These are phyloP conservation scores for Aureobasidium lini DNA, from an alignment of 2,329 filamentous ascomycete species.

Conservation along the genomic window DNA sequence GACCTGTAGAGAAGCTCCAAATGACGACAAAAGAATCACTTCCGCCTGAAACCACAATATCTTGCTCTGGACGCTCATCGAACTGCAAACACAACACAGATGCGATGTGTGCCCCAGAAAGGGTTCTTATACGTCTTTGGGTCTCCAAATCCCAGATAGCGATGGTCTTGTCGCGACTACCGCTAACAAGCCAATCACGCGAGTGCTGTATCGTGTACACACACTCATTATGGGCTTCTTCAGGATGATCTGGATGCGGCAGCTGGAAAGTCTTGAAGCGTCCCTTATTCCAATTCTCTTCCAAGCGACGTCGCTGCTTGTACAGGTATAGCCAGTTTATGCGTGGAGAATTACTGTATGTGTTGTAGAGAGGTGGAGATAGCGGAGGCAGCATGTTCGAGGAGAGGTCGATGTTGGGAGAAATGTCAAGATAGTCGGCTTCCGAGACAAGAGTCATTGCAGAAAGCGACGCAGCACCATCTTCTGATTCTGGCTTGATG, in stretches of 20 bases:
- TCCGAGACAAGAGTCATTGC: constrained; percentile 1
- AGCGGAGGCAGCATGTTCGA: neutral
- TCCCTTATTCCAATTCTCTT: constrained; percentile 85
- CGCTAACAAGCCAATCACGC: constrained; percentile 79
- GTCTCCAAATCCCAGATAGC: constrained; percentile 86
- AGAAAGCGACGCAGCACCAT: neutral
- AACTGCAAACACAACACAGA: constrained; percentile 95
- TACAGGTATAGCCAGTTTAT: constrained; percentile 93
- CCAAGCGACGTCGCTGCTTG: constrained; percentile 73
- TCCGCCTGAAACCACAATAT: constrained; percentile 21
- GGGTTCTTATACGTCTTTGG: constrained; percentile 43
- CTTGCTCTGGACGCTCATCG: constrained; percentile 64
- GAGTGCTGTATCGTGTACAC: constrained; percentile 93
- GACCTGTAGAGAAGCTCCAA: constrained; percentile 59
- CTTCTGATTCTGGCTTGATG: constrained; percentile 8
- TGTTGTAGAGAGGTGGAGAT: neutral
- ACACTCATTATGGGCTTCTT: constrained; percentile 84
- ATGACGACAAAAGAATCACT: constrained; percentile 19
- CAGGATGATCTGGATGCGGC: constrained; percentile 69
- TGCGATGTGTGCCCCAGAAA: constrained; percentile 64
- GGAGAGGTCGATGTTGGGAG: neutral
- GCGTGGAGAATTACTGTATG: neutral
- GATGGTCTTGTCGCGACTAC: constrained; percentile 80
- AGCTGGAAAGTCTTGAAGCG: constrained; percentile 82
- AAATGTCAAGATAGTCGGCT: neutral